phyloP scores from a whole-genome alignment of 2,329 filamentous ascomycete species.

The Neocatenulostroma microsporum region DNA sequence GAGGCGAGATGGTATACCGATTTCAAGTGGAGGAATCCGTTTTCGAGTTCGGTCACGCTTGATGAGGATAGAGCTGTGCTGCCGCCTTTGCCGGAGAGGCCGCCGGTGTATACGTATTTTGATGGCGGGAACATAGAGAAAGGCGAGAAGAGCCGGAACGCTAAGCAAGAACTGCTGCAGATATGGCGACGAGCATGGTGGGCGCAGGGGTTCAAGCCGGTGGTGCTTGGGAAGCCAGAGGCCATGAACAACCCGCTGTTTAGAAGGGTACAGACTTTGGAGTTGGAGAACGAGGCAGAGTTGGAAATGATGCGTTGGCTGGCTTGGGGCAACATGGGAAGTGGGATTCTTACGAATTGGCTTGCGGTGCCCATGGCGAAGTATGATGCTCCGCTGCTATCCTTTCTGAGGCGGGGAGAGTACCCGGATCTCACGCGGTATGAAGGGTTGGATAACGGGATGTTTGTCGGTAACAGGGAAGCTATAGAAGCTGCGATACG shows the following conservation, averaged over 20 bases:
- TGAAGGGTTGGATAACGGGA: conserved; percentile 59
- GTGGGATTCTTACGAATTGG: conserved; percentile 70
- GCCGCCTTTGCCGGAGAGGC: conserved; percentile 63
- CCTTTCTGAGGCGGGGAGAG: conserved; percentile 65
- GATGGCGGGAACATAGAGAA: conserved; percentile 56
- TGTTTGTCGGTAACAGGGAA: conserved; percentile 63
- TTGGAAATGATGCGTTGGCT: conserved; percentile 75
- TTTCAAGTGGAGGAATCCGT: conserved; percentile 85
- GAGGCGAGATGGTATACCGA: conserved; percentile 79
- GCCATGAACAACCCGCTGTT: conserved; percentile 78
- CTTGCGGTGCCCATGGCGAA: conserved; percentile 77
- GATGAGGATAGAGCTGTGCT: conserved; percentile 79
- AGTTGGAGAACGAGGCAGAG: conserved; percentile 56
- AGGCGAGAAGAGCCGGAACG: conserved; percentile 56
- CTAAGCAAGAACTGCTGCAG: conserved; percentile 70
- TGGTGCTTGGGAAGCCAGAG: conserved; percentile 71
- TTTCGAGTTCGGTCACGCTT: conserved; percentile 69
- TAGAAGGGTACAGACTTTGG: conserved; percentile 55
- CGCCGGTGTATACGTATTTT: conserved; percentile 85
- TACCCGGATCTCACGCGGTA: conserved; percentile 68
- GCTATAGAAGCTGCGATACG: conserved; percentile 37
- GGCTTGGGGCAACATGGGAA: conserved; percentile 86
- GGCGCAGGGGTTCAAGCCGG: conserved; percentile 82
- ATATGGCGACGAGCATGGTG: conserved; percentile 93
- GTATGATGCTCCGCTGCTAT: conserved; percentile 63